Evolutionary conservation across 2,329 filamentous ascomycete species (phyloP), one percentile per base, ranked within the genome.

Genomic region (Talaromyces sp.): DNA sequence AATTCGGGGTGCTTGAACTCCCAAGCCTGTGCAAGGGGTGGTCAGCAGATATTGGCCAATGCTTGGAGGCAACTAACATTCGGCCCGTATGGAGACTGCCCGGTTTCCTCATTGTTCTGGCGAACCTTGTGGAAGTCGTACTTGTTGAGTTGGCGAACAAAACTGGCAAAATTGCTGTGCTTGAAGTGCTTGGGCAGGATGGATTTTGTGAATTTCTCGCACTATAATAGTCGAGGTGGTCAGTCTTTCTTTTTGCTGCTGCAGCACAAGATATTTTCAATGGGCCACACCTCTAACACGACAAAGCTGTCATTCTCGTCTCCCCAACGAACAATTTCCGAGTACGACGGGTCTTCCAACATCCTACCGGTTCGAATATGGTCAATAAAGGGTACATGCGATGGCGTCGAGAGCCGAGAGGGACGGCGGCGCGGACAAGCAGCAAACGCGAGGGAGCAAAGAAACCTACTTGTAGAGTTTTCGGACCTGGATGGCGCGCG

Each of bases 111-210:
- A 66, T 91, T 96, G 69, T 93, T 90, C 71, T 89, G 90, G 65
- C 95, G 86, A 65, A 98, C 93, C 81, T 99, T 99, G 81, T 99
- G 95, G 69, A 99, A 99, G 73, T 96, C 93, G 75, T 96, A 97
- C 74, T 97, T 97, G 80, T 97, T 97, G 61, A 97, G 80, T 74
- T 97, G 93, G 55, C 93, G 89, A 61, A 97, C 93, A 73, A 97
- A 97, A 77, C 92, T 96, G 32, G 93, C 93, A 79, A 97, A 97
- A 75, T 97, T 97, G 84, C 91, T 96, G 78, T 98, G 95, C 77
- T 99, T 99, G 82, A 99, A 99, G 71, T 98, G 92, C 73, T 98
- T 97, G 2, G 95, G 95, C 17, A 99, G 85, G 68, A 99, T 96
- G 43, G 90, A 89, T 75, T 97, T 96, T 24, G 95, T 98, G 72